phyloP scores from a whole-genome alignment of 768 basidiomycete species.

The Tricholoma sp. region DNA sequence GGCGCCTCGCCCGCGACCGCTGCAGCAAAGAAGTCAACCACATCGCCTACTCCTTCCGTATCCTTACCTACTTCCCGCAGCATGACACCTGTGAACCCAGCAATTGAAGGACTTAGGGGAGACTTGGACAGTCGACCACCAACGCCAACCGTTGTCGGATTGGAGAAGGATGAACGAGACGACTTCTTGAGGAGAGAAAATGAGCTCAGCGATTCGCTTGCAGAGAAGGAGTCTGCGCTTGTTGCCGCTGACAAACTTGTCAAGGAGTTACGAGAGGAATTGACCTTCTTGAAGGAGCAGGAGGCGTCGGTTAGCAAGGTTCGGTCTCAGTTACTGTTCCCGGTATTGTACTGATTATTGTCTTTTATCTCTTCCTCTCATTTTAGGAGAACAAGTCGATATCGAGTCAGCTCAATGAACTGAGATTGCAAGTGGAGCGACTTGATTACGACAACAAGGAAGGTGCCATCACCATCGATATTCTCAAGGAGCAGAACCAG shows the following conservation, averaged over 20 bases:
- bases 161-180: slow-evolving; percentile 96
- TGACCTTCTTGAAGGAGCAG: slow-evolving; percentile 88
- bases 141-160: slow-evolving; percentile 81
- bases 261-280: slow-evolving; percentile 84
- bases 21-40: slow-evolving; percentile 60
- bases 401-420: slow-evolving; percentile 89
- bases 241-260: slow-evolving; percentile 79
- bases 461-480: slow-evolving; percentile 86
- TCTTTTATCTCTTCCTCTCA: not conserved
- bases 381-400: slow-evolving; percentile 87
- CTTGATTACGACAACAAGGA: slow-evolving; percentile 97
- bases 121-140: slow-evolving; percentile 84
- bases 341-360: not conserved
- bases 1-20: slow-evolving; percentile 43
- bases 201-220: slow-evolving; percentile 88
- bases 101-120: slow-evolving; percentile 61
- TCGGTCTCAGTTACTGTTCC: slow-evolving; percentile 24
- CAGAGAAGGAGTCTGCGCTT: slow-evolving; percentile 85
- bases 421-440: slow-evolving; percentile 86
- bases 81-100: slow-evolving; percentile 71
- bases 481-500: slow-evolving; percentile 89
- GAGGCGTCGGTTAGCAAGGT: slow-evolving; percentile 76
- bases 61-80: slow-evolving; percentile 44
- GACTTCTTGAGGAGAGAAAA: slow-evolving; percentile 97
- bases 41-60: slow-evolving; percentile 58